Conservation (phyloP, 148 eudicot genomes). For the Rhododendron henanense region DNA sequence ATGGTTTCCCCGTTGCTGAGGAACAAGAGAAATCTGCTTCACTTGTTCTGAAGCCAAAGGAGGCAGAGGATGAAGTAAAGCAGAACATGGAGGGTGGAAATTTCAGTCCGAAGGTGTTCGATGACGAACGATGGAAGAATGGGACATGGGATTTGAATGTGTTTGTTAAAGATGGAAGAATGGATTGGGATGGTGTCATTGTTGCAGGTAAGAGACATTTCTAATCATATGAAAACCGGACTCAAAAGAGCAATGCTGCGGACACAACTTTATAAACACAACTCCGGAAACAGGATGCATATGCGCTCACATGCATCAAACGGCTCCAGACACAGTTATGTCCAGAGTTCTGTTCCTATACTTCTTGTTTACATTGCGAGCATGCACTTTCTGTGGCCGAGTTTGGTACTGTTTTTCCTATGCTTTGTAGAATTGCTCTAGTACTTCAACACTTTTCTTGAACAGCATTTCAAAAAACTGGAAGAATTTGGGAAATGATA, state of each 20-base stretch:
- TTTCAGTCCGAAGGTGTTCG: not conserved
- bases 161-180: conserved; percentile 42
- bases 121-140: conserved; percentile 17
- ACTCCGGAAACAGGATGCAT: not conserved
- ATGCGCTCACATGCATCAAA: not conserved
- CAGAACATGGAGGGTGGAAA: not conserved
- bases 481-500: not conserved
- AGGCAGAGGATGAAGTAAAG: not conserved
- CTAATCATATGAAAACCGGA: not conserved
- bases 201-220: conserved; percentile 33
- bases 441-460: not conserved
- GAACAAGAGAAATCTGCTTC: conserved; percentile 14
- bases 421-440: not conserved
- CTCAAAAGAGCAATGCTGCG: not conserved
- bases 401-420: not conserved
- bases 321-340: not conserved
- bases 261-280: not conserved
- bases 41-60: not conserved
- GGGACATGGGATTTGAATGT: conserved; percentile 53
- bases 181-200: conserved; percentile 50
- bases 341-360: not conserved
- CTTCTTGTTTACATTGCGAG: not conserved
- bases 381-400: not conserved
- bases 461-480: not conserved
- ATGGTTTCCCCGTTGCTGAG: conserved; percentile 10